phyloP scores from a whole-genome alignment of 805 yeast species.

The Priceomyces medius region DNA sequence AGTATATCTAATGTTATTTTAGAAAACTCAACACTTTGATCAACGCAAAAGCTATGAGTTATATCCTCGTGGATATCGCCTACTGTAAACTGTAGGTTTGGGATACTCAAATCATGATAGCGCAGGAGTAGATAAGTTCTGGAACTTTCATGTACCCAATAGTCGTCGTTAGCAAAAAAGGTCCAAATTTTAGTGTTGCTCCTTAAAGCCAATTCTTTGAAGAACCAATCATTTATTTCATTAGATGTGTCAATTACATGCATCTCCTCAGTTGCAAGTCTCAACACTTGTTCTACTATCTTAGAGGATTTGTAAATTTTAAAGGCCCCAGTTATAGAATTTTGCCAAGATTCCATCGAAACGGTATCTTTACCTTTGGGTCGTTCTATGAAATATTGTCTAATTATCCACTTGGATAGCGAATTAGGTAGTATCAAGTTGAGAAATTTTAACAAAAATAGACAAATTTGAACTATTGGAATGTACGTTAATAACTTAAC shows the following conservation, averaged over 20 bases:
- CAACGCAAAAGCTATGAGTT: constrained; percentile 61
- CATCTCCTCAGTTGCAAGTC: constrained; percentile 63
- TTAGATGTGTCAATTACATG: constrained; percentile 46
- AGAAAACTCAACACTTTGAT: constrained; percentile 53
- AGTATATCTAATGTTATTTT: constrained; percentile 31
- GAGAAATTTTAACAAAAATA: constrained; percentile 23
- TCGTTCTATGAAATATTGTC: constrained; percentile 22
- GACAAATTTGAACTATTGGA: constrained; percentile 24
- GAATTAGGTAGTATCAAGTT: constrained; percentile 24
- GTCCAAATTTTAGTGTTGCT: constrained; percentile 45
- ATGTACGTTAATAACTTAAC: constrained; percentile 22
- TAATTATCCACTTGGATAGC: constrained; percentile 21
- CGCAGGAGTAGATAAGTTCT: constrained; percentile 43
- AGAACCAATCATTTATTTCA: constrained; percentile 50
- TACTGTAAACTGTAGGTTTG: constrained; percentile 30
- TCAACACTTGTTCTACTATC: constrained; percentile 54
- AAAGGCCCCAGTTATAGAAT: constrained; percentile 42
- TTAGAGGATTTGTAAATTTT: constrained; percentile 40
- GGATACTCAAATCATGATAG: constrained; percentile 26
- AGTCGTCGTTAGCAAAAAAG: constrained; percentile 58
- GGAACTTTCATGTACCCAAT: constrained; percentile 61
- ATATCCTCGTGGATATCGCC: constrained; percentile 40
- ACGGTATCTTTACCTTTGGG: constrained; percentile 17
- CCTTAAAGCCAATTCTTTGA: constrained; percentile 23
- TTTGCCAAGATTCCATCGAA: constrained; percentile 29